A percentile compares a stretch with the other conserved stretches of the same genome.
Evolutionary conservation across 2,329 filamentous ascomycete genomes (phyloP).

Genomic region (Fonsecaea erecta): DNA sequence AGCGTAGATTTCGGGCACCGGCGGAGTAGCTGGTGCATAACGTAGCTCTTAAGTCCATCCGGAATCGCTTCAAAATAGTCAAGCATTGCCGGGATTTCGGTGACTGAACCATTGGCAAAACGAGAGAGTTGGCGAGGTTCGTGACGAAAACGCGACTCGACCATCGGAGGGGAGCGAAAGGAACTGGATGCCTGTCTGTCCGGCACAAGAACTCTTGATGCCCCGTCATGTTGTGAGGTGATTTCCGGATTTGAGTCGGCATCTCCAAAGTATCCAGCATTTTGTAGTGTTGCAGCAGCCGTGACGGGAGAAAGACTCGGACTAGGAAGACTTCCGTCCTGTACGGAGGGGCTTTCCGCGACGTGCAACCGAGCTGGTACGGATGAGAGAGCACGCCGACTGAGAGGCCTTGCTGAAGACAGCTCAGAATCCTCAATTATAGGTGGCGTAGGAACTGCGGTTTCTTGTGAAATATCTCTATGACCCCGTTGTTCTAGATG

Average conservation of each 20-base stretch:
- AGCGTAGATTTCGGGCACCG: conserved; percentile 86
- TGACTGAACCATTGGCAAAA: conserved; percentile 53
- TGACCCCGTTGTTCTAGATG: conserved; percentile 17
- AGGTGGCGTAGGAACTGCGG: conserved; percentile 38
- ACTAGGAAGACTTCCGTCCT: conserved; percentile 92
- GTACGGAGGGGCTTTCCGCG: conserved; percentile 71
- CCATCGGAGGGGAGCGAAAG: not conserved
- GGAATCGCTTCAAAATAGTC: conserved; percentile 91
- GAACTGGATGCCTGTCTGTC: conserved; percentile 25
- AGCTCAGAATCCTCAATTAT: conserved; percentile 36
- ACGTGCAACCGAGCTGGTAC: conserved; percentile 49
- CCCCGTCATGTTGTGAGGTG: conserved; percentile 39
- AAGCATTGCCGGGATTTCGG: conserved; percentile 84
- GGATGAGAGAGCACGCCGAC: conserved; percentile 39
- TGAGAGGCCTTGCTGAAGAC: conserved; percentile 46
- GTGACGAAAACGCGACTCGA: not conserved
- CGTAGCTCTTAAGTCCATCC: conserved; percentile 87
- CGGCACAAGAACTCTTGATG: conserved; percentile 6
- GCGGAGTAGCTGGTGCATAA: conserved; percentile 94
- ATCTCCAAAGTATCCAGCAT: conserved; percentile 50
- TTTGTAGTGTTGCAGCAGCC: conserved; percentile 68
- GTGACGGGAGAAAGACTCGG: conserved; percentile 90
- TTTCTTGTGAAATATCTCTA: conserved; percentile 34
- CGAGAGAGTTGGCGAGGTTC: conserved; percentile 29
- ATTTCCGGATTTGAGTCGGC: conserved; percentile 52